These are phyloP conservation scores for Sporothrix globosa DNA, from an alignment of 2,329 filamentous ascomycete genomes.

Conservation along the genomic window DNA sequence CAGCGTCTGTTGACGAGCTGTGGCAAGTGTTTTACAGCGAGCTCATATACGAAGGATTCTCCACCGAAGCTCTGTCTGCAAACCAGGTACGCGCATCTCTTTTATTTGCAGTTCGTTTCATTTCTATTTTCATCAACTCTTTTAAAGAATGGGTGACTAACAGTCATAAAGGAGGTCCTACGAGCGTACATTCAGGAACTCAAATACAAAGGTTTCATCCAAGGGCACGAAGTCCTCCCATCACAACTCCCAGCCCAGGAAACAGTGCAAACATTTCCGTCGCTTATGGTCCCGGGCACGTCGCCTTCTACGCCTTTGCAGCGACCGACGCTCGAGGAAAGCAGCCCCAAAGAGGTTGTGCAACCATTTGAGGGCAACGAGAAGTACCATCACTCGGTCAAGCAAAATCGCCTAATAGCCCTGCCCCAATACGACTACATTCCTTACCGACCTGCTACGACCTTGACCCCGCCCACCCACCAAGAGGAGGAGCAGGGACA, in stretches of 20 bases:
- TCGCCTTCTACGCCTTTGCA: slow-evolving; percentile 40
- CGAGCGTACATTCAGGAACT: slow-evolving; percentile 65
- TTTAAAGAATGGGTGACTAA: neutral
- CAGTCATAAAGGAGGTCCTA: slow-evolving; percentile 56
- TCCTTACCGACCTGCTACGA: slow-evolving; percentile 33
- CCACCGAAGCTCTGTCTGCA: slow-evolving; percentile 56
- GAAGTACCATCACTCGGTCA: slow-evolving; percentile 49
- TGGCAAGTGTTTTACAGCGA: slow-evolving; percentile 64
- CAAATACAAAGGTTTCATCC: slow-evolving; percentile 53
- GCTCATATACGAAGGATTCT: slow-evolving; percentile 62
- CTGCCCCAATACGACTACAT: slow-evolving; percentile 26
- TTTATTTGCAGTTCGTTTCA: neutral
- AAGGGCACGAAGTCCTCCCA: slow-evolving; percentile 50
- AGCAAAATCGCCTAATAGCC: slow-evolving; percentile 34
- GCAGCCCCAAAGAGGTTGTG: slow-evolving; percentile 45
- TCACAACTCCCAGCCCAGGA: slow-evolving; percentile 45
- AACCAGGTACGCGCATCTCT: slow-evolving; percentile 55
- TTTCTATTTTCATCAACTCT: neutral
- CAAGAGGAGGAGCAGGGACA: slow-evolving; percentile 18
- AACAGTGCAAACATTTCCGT: slow-evolving; percentile 40
- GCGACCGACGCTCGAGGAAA: slow-evolving; percentile 35
- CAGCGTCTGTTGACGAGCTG: slow-evolving; percentile 50
- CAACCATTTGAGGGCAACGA: slow-evolving; percentile 46
- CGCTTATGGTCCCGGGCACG: slow-evolving; percentile 49
- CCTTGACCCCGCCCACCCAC: slow-evolving; percentile 34